Conservation (phyloP, 345 rosid genomes). For the Eucalyptus decipiens region DNA sequence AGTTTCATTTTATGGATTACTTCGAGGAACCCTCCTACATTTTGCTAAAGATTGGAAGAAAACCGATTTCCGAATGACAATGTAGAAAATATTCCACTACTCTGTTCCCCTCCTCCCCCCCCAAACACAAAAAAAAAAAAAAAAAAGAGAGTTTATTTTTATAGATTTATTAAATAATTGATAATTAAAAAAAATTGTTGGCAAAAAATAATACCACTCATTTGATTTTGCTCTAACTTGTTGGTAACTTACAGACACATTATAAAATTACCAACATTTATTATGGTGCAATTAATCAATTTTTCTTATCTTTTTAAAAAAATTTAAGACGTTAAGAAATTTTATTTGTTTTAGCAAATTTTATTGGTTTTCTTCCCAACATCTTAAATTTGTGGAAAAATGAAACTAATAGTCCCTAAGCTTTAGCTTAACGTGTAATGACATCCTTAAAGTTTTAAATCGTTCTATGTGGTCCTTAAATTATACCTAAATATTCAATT, state of each 20-base stretch:
- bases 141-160: background rate
- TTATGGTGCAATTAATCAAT: background rate
- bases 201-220: background rate
- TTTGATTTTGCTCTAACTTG: background rate
- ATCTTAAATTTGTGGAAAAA: too few relatives aligned
- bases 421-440: too few relatives aligned
- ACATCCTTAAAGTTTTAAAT: too few relatives aligned
- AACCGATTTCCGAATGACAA: background rate
- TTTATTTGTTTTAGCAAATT: too few relatives aligned
- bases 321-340: too few relatives aligned
- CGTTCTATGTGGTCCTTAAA: too few relatives aligned
- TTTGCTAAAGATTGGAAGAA: background rate
- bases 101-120: background rate
- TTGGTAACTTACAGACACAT: background rate
- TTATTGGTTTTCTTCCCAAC: too few relatives aligned
- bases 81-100: background rate
- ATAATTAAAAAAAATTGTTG: background rate
- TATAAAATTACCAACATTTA: background rate
- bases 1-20: background rate
- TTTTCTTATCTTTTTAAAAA: too few relatives aligned
- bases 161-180: background rate
- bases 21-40: background rate
- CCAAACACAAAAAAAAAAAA: background rate
- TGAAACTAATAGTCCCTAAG: too few relatives aligned
- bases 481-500: too few relatives aligned